A percentile compares a stretch with the other conserved stretches of the same genome.
phyloP scores from a whole-genome alignment of 768 basidiomycete species.

The Kwoniella newhampshirensis region DNA sequence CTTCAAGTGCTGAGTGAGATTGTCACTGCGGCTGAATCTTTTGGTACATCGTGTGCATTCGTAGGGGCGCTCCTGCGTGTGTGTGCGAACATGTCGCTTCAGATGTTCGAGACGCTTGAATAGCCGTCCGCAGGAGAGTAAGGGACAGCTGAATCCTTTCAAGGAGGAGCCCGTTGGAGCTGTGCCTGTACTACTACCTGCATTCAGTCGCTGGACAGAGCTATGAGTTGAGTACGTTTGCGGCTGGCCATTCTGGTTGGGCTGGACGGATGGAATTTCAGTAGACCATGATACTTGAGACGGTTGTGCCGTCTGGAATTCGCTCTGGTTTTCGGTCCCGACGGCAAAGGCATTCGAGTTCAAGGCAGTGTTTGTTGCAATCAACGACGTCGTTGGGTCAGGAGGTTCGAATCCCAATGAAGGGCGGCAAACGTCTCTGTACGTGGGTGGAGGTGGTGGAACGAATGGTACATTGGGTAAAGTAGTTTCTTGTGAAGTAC shows the following conservation, averaged over 20 bases:
- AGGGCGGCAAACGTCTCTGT: background rate
- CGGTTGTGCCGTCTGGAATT: too few relatives aligned
- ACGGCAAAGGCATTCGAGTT: background rate
- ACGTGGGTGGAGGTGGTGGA: background rate
- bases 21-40: constrained; percentile 84
- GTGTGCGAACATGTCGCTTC: constrained; percentile 80
- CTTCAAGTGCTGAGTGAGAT: constrained; percentile 79
- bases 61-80: constrained; percentile 85
- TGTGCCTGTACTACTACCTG: background rate
- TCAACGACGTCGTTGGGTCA: too few relatives aligned
- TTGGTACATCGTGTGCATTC: constrained; percentile 72
- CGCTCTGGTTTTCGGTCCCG: too few relatives aligned
- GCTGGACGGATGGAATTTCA: background rate
- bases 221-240: background rate
- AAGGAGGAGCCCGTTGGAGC: background rate
- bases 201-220: background rate
- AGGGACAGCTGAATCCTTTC: constrained; percentile 71
- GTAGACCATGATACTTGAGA: background rate
- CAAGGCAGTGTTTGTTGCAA: background rate
- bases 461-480: background rate
- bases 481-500: background rate
- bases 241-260: background rate
- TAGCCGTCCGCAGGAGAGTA: constrained; percentile 75
- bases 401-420: background rate
- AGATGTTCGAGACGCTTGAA: constrained; percentile 92